Conservation (phyloP, 2,329 filamentous ascomycete species). For the Penicillium expansum region DNA sequence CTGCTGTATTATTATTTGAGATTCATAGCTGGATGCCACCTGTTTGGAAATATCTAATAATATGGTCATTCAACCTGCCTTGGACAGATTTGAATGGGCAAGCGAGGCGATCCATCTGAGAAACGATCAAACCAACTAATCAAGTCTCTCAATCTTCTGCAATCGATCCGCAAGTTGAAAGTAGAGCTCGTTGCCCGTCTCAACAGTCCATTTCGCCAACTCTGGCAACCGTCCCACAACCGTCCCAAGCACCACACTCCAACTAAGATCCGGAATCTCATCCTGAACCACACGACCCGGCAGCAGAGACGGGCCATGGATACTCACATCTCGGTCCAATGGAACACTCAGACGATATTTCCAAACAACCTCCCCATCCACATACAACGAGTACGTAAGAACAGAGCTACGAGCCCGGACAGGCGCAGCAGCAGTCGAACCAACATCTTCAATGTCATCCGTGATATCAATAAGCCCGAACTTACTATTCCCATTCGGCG, state of each 20-base stretch:
- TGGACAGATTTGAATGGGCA: neutral
- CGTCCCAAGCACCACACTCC: slow-evolving; percentile 22
- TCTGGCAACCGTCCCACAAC: slow-evolving; percentile 23
- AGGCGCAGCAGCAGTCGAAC: slow-evolving; percentile 11
- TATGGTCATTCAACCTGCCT: neutral
- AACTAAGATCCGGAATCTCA: slow-evolving; percentile 17
- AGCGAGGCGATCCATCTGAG: no score
- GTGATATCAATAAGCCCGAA: slow-evolving; percentile 81
- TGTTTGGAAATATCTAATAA: neutral
- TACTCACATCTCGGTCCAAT: slow-evolving; percentile 14
- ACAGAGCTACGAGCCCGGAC: slow-evolving; percentile 51
- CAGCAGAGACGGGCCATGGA: slow-evolving; percentile 19
- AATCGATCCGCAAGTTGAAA: slow-evolving; percentile 18
- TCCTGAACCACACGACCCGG: slow-evolving; percentile 37
- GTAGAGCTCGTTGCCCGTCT: slow-evolving; percentile 13
- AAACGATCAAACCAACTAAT: slow-evolving; percentile 7
- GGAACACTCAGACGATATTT: slow-evolving; percentile 47
- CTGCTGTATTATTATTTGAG: neutral
- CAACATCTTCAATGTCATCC: slow-evolving; percentile 51
- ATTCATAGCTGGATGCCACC: neutral
- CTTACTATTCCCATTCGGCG: slow-evolving; percentile 81
- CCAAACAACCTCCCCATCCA: slow-evolving; percentile 80
- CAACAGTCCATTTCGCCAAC: slow-evolving; percentile 8
- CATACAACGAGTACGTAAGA: slow-evolving; percentile 75
- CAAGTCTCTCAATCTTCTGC: slow-evolving; percentile 17